Evolutionary conservation across 768 basidiomycete genomes (phyloP).

Genomic region (Dioszegia crocea): DNA sequence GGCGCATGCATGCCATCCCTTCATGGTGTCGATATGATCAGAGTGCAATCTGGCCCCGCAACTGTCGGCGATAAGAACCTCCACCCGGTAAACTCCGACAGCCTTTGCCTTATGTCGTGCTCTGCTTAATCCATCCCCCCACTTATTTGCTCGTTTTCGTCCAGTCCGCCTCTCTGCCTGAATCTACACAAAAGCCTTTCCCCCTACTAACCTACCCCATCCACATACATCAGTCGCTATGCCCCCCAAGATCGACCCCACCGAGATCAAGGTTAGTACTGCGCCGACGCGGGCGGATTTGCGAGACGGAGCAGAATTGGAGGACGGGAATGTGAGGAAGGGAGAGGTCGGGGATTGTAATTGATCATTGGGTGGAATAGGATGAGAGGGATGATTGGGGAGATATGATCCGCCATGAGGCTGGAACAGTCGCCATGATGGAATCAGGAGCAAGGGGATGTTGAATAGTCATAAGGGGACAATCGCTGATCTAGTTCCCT

Average conservation of each 20-base stretch:
- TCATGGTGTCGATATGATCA: too few relatives aligned
- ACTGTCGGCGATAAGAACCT: constrained; percentile 13
- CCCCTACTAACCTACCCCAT: not conserved
- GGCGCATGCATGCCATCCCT: too few relatives aligned
- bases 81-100: not conserved
- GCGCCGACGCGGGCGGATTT: not conserved
- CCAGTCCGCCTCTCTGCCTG: not conserved
- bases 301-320: not conserved
- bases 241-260: constrained; percentile 67
- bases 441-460: not conserved
- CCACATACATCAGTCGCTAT: constrained; percentile 28
- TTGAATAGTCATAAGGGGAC: not conserved
- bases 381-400: not conserved
- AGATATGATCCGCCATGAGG: not conserved
- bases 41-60: too few relatives aligned
- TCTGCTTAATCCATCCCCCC: not conserved
- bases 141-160: not conserved
- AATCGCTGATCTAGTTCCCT: constrained; percentile 9
- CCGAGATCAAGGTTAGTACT: constrained; percentile 70
- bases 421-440: too few relatives aligned
- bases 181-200: not conserved
- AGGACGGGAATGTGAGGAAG: not conserved
- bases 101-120: not conserved
- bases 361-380: not conserved
- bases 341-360: not conserved